Percentiles rank a stretch among this genome's conserved stretches.
phyloP scores from a whole-genome alignment of 805 yeast genomes.

The Wickerhamomyces mucosus region DNA sequence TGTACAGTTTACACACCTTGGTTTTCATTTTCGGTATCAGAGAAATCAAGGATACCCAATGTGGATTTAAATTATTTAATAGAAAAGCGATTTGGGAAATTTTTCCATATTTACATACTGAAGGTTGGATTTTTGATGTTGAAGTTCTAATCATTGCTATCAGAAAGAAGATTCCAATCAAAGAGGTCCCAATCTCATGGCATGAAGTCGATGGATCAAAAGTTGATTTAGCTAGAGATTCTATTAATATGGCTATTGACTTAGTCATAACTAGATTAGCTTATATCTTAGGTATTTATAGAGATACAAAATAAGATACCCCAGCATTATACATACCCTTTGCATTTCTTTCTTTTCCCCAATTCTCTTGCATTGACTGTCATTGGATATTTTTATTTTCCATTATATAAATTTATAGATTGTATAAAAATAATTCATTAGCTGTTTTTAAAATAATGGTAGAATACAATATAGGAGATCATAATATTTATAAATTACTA shows the following conservation, averaged over 20 bases:
- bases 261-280: conserved; percentile 86
- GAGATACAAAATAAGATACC: too few species aligned
- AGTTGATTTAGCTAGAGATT: conserved; percentile 84
- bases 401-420: too few species aligned
- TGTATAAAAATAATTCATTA: too few species aligned
- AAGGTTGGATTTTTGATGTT: conserved; percentile 97
- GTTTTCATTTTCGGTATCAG: conserved; percentile 86
- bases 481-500: too few species aligned
- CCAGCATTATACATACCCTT: background rate
- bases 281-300: conserved; percentile 75
- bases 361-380: too few species aligned
- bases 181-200: conserved; percentile 88
- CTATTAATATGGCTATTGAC: conserved; percentile 89
- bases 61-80: conserved; percentile 93
- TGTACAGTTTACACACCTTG: conserved; percentile 85
- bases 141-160: conserved; percentile 79
- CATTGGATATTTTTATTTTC: too few species aligned
- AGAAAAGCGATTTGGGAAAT: conserved; percentile 52
- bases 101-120: conserved; percentile 90
- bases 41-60: conserved; percentile 85
- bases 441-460: too few species aligned
- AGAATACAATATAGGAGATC: too few species aligned
- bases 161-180: conserved; percentile 54
- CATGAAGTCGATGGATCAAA: conserved; percentile 95
- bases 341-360: too few species aligned